These are phyloP conservation scores for Cicer bijugum DNA, from an alignment of 306 rosid genomes.

Conservation along the genomic window DNA sequence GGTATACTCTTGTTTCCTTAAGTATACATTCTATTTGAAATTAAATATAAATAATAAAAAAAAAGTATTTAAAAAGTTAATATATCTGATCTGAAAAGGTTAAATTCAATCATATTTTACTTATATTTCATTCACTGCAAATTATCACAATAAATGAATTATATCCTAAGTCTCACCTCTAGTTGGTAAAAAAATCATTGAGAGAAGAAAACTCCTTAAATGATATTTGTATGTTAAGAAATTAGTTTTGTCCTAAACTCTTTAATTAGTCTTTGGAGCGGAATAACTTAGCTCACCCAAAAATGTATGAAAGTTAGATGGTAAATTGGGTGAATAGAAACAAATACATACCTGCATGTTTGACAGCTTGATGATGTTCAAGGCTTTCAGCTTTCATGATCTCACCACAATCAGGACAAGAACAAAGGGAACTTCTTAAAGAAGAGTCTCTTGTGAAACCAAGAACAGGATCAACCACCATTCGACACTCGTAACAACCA, in stretches of 20 bases:
- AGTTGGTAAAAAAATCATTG: no score
- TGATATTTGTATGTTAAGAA: background rate
- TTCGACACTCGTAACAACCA: constrained; percentile 92
- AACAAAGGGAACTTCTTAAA: constrained; percentile 72
- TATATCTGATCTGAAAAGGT: no score
- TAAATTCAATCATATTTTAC: no score
- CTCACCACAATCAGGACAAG: constrained; percentile 92
- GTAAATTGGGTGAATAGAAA: background rate
- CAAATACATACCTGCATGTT: constrained; percentile 79
- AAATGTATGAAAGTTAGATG: background rate
- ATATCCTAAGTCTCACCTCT: background rate
- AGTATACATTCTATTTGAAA: no score
- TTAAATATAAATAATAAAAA: no score
- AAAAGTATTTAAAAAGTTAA: no score
- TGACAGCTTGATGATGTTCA: constrained; percentile 82
- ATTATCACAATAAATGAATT: background rate
- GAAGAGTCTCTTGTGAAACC: constrained; percentile 88
- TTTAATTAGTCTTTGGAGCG: background rate
- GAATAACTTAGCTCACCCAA: background rate
- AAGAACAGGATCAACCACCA: constrained; percentile 94
- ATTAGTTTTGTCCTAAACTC: background rate
- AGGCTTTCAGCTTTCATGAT: constrained; percentile 83
- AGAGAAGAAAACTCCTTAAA: no score
- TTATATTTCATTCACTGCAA: no score
- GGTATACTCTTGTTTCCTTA: no score